Conservation (phyloP, 2,329 filamentous ascomycete genomes). For the Geosmithia putterillii region DNA sequence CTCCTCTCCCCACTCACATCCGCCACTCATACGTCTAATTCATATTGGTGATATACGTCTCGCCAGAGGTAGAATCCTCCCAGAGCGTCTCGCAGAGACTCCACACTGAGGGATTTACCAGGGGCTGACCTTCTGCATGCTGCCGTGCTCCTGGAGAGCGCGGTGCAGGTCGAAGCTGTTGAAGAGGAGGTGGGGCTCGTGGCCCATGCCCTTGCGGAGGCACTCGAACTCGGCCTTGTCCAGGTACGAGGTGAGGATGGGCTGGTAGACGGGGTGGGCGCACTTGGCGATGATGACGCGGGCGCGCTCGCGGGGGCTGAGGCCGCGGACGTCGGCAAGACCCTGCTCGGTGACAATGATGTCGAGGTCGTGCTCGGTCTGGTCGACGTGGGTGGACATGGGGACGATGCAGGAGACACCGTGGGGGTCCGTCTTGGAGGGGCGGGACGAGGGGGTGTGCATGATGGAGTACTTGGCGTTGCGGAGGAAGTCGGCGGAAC, state of each 20-base stretch:
- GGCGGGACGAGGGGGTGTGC: constrained; percentile 77
- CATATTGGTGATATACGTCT: too few species aligned
- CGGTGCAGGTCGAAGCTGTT: constrained; percentile 84
- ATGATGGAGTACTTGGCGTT: constrained; percentile 79
- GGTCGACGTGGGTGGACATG: constrained; percentile 85
- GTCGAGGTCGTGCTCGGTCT: constrained; percentile 87
- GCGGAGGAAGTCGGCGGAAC: constrained; percentile 71
- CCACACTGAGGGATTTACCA: too few species aligned
- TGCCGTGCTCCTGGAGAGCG: constrained; percentile 69
- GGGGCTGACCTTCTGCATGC: constrained; percentile 66
- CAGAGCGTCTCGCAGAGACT: too few species aligned
- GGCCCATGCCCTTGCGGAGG: constrained; percentile 74
- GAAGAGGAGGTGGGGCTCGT: constrained; percentile 80
- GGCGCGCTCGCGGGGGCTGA: constrained; percentile 69
- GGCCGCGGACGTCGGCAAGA: constrained; percentile 72
- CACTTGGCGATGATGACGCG: constrained; percentile 80
- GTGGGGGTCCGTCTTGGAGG: constrained; percentile 69
- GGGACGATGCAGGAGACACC: constrained; percentile 84
- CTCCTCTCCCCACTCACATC: neutral
- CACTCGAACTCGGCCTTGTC: constrained; percentile 81
- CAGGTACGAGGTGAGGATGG: constrained; percentile 73
- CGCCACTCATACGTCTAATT: neutral
- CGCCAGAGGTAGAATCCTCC: too few species aligned
- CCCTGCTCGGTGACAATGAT: constrained; percentile 70
- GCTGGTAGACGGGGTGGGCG: constrained; percentile 72